Evolutionary conservation across 2,329 filamentous ascomycete species (phyloP).

Genomic region (Apiospora saccharicola): DNA sequence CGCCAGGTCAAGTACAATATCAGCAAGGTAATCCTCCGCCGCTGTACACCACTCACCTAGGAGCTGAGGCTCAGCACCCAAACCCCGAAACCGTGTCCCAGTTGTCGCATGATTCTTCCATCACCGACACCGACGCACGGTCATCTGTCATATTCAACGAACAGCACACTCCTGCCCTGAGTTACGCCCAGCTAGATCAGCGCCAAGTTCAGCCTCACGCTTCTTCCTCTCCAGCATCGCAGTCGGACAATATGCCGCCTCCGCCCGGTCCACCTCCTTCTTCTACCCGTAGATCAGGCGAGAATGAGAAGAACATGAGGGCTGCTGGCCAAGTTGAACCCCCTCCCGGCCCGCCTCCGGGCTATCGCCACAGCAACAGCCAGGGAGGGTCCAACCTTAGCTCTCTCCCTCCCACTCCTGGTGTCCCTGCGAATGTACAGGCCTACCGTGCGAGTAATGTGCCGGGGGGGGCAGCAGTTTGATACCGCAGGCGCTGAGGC

Average conservation of each 20-base stretch:
- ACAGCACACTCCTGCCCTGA: constrained; percentile 53
- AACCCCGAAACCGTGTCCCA: constrained; percentile 69
- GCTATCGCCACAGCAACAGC: constrained; percentile 62
- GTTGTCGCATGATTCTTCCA: constrained; percentile 67
- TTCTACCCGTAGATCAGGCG: constrained; percentile 55
- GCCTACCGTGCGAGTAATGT: constrained; percentile 51
- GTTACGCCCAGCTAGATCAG: constrained; percentile 39
- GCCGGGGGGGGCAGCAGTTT: constrained; percentile 51
- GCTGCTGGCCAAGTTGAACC: constrained; percentile 48
- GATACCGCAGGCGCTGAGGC: constrained; percentile 55
- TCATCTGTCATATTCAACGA: constrained; percentile 51
- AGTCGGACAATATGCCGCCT: constrained; percentile 57
- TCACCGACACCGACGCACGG: constrained; percentile 56
- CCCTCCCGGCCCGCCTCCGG: constrained; percentile 56
- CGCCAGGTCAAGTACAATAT: constrained; percentile 41
- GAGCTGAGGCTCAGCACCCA: constrained; percentile 46
- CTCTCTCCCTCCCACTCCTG: constrained; percentile 50
- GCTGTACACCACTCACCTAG: constrained; percentile 39
- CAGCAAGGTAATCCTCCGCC: constrained; percentile 39
- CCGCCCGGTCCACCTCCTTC: constrained; percentile 52
- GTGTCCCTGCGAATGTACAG: constrained; percentile 42
- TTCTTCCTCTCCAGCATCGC: constrained; percentile 33
- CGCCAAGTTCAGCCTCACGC: constrained; percentile 35
- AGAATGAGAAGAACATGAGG: constrained; percentile 56
- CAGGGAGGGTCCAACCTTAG: constrained; percentile 53